Percentiles rank a stretch among this genome's conserved stretches.
phyloP scores from a whole-genome alignment of 495 filamentous ascomycete species.

The Neurospora tetraspora region DNA sequence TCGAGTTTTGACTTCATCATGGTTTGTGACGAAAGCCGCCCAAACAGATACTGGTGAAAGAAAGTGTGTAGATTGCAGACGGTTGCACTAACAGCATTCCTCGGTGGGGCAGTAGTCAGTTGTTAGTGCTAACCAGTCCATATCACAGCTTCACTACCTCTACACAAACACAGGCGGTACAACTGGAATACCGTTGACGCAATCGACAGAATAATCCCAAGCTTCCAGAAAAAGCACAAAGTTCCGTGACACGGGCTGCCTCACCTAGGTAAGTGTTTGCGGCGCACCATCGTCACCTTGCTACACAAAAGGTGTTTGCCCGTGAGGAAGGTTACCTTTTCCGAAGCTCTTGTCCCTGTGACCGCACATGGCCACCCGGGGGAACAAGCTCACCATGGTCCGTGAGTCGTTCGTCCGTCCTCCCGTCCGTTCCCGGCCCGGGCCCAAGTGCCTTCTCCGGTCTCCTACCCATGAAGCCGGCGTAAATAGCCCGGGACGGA shows the following conservation, averaged over 20 bases:
- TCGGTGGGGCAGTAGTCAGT: fast-evolving
- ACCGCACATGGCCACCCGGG: neutral
- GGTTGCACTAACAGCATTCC: neutral
- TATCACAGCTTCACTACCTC: too few relatives aligned
- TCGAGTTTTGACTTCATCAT: neutral
- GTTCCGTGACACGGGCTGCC: neutral
- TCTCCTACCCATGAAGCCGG: neutral
- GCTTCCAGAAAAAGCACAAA: neutral
- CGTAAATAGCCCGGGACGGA: neutral
- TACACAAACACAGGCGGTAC: too few relatives aligned
- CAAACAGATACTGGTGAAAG: neutral
- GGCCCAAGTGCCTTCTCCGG: neutral
- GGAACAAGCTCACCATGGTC: neutral
- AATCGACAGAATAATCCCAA: neutral
- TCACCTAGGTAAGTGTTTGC: neutral
- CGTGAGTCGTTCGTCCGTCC: neutral
- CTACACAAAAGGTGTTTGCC: neutral
- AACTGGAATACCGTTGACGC: too few relatives aligned
- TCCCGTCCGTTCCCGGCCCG: neutral
- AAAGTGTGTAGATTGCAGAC: too few relatives aligned
- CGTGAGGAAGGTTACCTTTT: neutral
- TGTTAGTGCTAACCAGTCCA: neutral
- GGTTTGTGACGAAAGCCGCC: too few relatives aligned
- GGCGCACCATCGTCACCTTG: neutral
- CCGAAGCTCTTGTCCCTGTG: neutral